Evolutionary conservation across 1,139 yeast genomes (phyloP).

Genomic region (Keqinozyma sinolaborantium): DNA sequence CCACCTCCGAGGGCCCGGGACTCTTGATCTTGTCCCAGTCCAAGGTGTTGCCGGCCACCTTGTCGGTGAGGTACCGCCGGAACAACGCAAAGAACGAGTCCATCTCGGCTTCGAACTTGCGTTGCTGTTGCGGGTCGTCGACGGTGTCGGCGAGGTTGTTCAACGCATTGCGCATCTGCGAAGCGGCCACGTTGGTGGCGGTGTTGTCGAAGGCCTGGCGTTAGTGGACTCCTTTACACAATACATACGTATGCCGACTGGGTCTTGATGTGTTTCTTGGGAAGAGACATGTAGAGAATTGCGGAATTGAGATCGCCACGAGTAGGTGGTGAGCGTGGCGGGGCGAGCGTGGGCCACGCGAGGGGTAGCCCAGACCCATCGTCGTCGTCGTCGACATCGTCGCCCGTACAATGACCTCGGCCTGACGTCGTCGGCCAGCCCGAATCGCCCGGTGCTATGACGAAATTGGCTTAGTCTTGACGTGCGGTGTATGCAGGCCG

Average conservation of each 20-base stretch:
- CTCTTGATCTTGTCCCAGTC: slow-evolving; percentile 97
- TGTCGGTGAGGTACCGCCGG: slow-evolving; percentile 87
- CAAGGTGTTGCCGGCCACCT: slow-evolving; percentile 78
- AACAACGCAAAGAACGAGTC: slow-evolving; percentile 91
- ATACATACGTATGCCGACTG: slow-evolving; percentile 63
- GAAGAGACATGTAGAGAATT: slow-evolving; percentile 3
- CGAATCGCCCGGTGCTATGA: too few relatives aligned
- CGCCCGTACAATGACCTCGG: too few relatives aligned
- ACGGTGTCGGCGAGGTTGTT: slow-evolving; percentile 86
- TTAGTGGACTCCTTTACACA: slow-evolving; percentile 15
- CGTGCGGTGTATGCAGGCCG: too few relatives aligned
- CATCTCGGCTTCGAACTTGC: slow-evolving; percentile 84
- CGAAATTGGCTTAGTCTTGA: too few relatives aligned
- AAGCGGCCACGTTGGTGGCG: slow-evolving; percentile 93
- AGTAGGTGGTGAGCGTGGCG: too few relatives aligned
- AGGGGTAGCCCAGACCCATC: too few relatives aligned
- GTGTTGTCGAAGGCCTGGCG: slow-evolving; percentile 87
- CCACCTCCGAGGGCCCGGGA: slow-evolving; percentile 84
- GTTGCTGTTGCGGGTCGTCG: slow-evolving; percentile 50
- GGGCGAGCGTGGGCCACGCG: too few relatives aligned
- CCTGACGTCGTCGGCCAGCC: too few relatives aligned
- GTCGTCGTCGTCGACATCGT: too few relatives aligned
- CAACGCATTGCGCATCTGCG: slow-evolving; percentile 96
- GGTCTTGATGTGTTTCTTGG: slow-evolving; percentile 68
- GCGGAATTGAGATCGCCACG: too few relatives aligned